Evolutionary conservation across 306 rosid species (phyloP).

Genomic region (Bauhinia variegata): DNA sequence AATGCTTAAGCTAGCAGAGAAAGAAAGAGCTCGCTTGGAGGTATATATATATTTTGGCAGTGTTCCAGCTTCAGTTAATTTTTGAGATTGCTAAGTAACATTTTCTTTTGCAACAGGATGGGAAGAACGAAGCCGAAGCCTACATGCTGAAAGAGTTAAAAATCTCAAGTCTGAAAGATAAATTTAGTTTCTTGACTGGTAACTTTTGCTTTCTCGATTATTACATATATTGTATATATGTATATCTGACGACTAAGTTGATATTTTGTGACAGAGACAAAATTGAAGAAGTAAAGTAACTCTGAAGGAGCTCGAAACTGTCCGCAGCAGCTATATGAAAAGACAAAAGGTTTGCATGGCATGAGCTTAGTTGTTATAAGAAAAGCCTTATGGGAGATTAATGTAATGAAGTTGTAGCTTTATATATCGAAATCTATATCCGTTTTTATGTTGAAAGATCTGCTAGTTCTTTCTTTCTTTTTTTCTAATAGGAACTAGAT

Average conservation of each 20-base stretch:
- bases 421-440: background rate
- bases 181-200: slow-evolving; percentile 14
- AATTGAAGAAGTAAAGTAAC: slow-evolving; percentile 66
- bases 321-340: slow-evolving; percentile 61
- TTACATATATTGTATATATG: background rate
- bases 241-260: slow-evolving; percentile 30
- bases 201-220: background rate
- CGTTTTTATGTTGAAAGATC: slow-evolving; percentile 16
- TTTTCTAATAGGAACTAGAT: slow-evolving; percentile 69
- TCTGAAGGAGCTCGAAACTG: slow-evolving; percentile 80
- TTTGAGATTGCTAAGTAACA: slow-evolving; percentile 21
- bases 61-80: slow-evolving; percentile 10
- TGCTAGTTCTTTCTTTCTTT: slow-evolving; percentile 20
- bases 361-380: slow-evolving; percentile 14
- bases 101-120: slow-evolving; percentile 63
- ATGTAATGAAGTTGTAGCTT: background rate
- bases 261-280: slow-evolving; percentile 62
- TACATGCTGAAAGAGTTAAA: slow-evolving; percentile 89
- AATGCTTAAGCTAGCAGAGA: slow-evolving; percentile 97
- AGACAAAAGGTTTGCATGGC: slow-evolving; percentile 74
- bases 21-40: slow-evolving; percentile 94
- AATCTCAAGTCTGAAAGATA: slow-evolving; percentile 78
- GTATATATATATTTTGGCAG: slow-evolving; percentile 44
- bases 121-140: slow-evolving; percentile 91
- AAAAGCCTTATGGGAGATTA: background rate